Percentiles rank a stretch among this genome's conserved stretches.
These are phyloP conservation scores for Cymbopogon citratus DNA, from an alignment of 176 grass and related monocot genomes.

Conservation along the genomic window DNA sequence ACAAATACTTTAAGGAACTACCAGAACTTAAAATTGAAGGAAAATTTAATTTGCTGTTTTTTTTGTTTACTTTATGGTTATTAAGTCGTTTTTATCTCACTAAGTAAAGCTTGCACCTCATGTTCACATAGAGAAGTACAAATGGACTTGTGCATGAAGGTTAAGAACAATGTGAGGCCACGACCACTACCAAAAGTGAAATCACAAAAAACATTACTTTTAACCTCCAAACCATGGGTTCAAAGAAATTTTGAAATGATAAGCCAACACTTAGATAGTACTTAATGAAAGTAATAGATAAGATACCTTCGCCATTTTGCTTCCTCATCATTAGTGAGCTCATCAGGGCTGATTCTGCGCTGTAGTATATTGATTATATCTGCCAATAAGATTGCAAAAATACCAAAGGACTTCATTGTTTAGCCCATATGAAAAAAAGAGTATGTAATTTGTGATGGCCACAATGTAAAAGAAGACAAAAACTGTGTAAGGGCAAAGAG, in stretches of 20 bases:
- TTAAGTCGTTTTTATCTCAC: background rate
- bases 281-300: background rate
- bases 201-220: background rate
- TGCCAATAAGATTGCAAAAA: slow-evolving; percentile 32
- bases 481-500: background rate
- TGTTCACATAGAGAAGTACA: background rate
- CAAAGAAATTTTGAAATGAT: background rate
- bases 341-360: slow-evolving; percentile 42
- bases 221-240: background rate
- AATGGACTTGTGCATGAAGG: background rate
- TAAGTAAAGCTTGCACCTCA: background rate
- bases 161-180: background rate
- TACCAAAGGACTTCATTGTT: background rate
- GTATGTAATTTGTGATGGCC: background rate
- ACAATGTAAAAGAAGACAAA: background rate
- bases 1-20: background rate
- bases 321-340: slow-evolving; percentile 55
- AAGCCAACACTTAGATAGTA: background rate
- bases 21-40: background rate
- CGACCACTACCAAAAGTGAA: background rate
- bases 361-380: slow-evolving; percentile 85
- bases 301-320: slow-evolving; percentile 79
- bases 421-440: background rate
- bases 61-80: background rate
- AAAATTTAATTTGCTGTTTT: background rate